Percentiles rank a stretch among this genome's conserved stretches.
These are phyloP conservation scores for Wickerhamiella qilinensis DNA, from an alignment of 805 yeast species.

Conservation along the genomic window DNA sequence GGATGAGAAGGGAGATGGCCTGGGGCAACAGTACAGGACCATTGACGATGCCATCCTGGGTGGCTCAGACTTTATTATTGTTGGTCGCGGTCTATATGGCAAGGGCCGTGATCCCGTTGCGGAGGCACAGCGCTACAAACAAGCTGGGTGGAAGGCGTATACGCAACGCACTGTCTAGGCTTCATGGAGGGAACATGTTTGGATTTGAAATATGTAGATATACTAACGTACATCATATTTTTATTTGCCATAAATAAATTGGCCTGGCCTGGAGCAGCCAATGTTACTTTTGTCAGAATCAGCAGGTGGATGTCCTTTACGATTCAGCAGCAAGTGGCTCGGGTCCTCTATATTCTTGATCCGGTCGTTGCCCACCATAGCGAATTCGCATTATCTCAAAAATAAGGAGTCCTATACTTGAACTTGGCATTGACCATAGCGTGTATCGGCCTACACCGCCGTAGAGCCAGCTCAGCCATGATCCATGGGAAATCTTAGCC, in stretches of 20 bases:
- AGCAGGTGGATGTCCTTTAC: too few relatives aligned
- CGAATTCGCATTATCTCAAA: constrained; percentile 57
- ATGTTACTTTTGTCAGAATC: too few relatives aligned
- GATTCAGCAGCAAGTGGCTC: too few relatives aligned
- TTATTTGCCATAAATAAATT: too few relatives aligned
- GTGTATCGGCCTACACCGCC: constrained; percentile 65
- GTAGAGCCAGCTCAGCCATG: constrained; percentile 55
- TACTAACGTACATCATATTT: too few relatives aligned
- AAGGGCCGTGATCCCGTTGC: constrained; percentile 81
- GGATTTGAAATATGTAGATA: too few relatives aligned
- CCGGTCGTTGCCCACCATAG: not conserved
- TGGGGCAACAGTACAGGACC: constrained; percentile 94
- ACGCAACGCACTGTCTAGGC: constrained; percentile 22
- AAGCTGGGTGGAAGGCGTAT: constrained; percentile 94
- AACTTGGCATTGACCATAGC: constrained; percentile 66
- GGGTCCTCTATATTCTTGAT: not conserved
- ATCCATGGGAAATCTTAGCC: constrained; percentile 35
- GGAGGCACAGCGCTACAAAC: constrained; percentile 77
- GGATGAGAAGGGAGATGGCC: constrained; percentile 87
- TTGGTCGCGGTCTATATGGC: constrained; percentile 94
- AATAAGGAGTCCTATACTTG: constrained; percentile 70
- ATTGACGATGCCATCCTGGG: constrained; percentile 67
- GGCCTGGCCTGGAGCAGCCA: too few relatives aligned
- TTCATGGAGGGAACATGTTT: too few relatives aligned
- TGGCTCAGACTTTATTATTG: constrained; percentile 92